phyloP scores from a whole-genome alignment of 2,329 filamentous ascomycete genomes.

The Cordyceps fumosorosea region DNA sequence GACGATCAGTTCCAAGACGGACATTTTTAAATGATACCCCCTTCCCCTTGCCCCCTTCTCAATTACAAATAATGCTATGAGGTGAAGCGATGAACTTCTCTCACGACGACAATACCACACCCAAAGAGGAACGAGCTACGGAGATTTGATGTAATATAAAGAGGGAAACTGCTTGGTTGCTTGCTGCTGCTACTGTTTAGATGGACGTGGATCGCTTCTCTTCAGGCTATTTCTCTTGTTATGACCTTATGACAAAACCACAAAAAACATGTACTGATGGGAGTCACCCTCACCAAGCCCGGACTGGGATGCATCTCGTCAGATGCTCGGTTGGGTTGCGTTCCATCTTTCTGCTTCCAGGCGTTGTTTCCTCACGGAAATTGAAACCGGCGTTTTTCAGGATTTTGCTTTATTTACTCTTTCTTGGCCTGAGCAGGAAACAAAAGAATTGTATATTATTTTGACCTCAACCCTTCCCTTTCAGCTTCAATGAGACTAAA shows the following conservation, averaged over 20 bases:
- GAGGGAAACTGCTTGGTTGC: constrained; percentile 7
- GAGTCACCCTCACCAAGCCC: neutral
- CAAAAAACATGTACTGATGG: constrained; percentile 2
- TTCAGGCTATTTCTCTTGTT: constrained; percentile 15
- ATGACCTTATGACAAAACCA: constrained; percentile 24
- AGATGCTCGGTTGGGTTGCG: neutral
- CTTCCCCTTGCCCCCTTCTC: neutral
- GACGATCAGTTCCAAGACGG: constrained; percentile 24
- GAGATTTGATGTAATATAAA: constrained; percentile 10
- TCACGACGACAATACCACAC: constrained; percentile 1
- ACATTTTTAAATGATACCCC: constrained; percentile 27
- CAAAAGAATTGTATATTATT: constrained; percentile 6
- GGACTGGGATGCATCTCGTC: neutral
- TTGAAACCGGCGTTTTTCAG: neutral
- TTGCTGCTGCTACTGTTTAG: constrained; percentile 3
- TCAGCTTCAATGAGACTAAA: neutral
- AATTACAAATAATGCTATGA: constrained; percentile 7
- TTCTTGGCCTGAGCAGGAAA: neutral
- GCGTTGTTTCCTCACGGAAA: constrained; percentile 7
- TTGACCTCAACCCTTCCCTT: neutral
- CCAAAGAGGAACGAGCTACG: constrained; percentile 8
- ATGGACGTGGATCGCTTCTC: neutral
- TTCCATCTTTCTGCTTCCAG: neutral
- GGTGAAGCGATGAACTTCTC: constrained; percentile 9
- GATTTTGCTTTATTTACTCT: neutral